Base-by-base conservation (phyloP, 306 rosid species). In the Corylus avellana region DNA sequence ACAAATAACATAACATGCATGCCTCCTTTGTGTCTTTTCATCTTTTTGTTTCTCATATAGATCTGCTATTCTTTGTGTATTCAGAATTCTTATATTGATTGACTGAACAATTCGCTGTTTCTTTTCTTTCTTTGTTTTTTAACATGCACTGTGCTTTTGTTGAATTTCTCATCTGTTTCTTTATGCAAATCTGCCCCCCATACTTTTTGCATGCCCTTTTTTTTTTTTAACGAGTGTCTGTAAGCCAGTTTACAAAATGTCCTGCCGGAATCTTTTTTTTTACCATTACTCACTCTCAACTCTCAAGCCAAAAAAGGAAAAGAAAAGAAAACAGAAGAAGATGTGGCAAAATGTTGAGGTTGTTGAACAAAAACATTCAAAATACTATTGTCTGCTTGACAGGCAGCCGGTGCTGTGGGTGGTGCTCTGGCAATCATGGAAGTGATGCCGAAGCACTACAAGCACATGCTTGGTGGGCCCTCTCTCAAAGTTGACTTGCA, bases 331-430 rank as follows among this genome's bases (percentile, higher is more conserved):
- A 50, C 54, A 50, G 54, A 50, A 12, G 54, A 50, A 50, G 58
- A 54, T 54, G 58, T 8, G 20, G 16, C n/a, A 16, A 54, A 54
- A 54, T 18, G 20, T 54, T 54, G 17, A 54, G 20, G 20, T 54
- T 17, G 8, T 16, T 4, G 58, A 54, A 1, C 7, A 54, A 5
- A 14, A 54, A 17, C 58, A 54, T 70, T 57, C 9, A 27, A 39
- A 47, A 12, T 35, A 49, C n/a, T 42, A n/a, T 32, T 3, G 48
- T 55, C 27, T 72, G 75, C 69, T 84, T 75, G 77, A 35, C 75
- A 90, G 98, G 96, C 97, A 9, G 76, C 88, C 47, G 98, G 97
- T 59, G 98, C 97, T 75, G 98, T 84, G 7, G 96, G 89, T 11
- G 98, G 98, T 70, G 94, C 92, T 20, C 22, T 94, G 84, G 93